Base-by-base conservation (phyloP, 2,329 filamentous ascomycete genomes). In the Penicillium italicum region DNA sequence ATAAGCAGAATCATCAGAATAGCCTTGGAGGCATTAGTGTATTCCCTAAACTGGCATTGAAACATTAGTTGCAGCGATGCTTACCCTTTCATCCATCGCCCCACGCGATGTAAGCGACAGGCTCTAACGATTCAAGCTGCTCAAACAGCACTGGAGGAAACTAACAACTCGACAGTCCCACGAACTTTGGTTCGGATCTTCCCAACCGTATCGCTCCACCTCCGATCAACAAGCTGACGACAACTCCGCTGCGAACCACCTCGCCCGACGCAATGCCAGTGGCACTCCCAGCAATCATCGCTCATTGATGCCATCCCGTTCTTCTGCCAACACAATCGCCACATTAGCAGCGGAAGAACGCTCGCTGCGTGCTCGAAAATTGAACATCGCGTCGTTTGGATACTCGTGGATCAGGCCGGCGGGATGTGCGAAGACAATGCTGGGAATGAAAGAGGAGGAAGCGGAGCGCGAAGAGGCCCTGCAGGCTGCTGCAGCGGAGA, bases 391-490 rank as follows among this genome's bases (percentile, higher is more conserved):
- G 45, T 89, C 91, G 67, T 97, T 95, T 69, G 94, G 94, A 57
- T 89, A 87, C 62, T 84, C 83, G 42, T 99, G 94, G 94, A 86
- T 99, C 53, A 89, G 88, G 56, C 94, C 94, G 0, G 91, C 91
- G 0, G 94, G 93, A 8, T 82, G 96, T 53, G 73, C 85, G 55
- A 99, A 97, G 79, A 96, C 93, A 1, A 84, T 96, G 57, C 87
- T 95, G 69, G 91, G 95, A 60, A 84, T 91, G 76, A 87, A 89
- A 40, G 94, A 99, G 74, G 94, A 99, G 77, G 85, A 87, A 62
- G 84, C 89, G 11, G 94, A 99, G 77, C 83, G 89, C 53, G 88
- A 93, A 70, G 94, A 99, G 73, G 89, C 92, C 57, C 84, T 89
- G 59, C 86, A 89, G 68, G 83, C 88, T 2, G 77, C 90, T 5